These are phyloP conservation scores for Solanum megistacrolobum DNA, from an alignment of 257 asterid species.

Conservation along the genomic window DNA sequence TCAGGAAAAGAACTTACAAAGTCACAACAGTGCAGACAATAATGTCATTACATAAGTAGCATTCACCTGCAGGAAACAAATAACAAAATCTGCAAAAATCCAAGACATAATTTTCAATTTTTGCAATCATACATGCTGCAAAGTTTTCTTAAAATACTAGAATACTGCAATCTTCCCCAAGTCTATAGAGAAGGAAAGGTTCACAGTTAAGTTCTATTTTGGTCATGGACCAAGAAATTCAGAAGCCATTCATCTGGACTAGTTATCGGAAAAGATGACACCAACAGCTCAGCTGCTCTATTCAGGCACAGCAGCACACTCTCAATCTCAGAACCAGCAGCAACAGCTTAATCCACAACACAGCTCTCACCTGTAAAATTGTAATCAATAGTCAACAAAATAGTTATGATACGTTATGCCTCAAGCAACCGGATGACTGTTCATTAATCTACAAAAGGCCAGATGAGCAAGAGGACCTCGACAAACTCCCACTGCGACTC, in stretches of 20 bases:
- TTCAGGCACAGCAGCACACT: neutral
- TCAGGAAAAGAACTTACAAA: neutral
- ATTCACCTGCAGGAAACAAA: neutral
- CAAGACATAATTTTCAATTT: neutral
- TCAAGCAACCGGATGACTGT: neutral
- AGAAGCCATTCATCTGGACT: neutral
- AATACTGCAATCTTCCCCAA: neutral
- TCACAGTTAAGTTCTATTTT: neutral
- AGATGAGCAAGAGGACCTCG: constrained; percentile 33
- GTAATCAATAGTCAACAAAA: neutral
- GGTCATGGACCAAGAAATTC: neutral
- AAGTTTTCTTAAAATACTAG: neutral
- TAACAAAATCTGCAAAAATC: neutral
- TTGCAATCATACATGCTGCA: neutral
- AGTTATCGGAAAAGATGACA: neutral
- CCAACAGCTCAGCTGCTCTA: neutral
- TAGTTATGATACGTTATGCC: neutral
- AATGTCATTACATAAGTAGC: neutral
- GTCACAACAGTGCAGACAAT: neutral
- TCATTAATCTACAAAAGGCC: neutral
- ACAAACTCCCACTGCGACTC: constrained; percentile 66
- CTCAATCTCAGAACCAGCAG: neutral
- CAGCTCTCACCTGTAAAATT: neutral
- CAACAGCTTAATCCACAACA: neutral
- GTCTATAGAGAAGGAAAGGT: neutral